Evolutionary conservation across 352 stramenopile genomes (phyloP).

Genomic region (Peronospora farinosa): DNA sequence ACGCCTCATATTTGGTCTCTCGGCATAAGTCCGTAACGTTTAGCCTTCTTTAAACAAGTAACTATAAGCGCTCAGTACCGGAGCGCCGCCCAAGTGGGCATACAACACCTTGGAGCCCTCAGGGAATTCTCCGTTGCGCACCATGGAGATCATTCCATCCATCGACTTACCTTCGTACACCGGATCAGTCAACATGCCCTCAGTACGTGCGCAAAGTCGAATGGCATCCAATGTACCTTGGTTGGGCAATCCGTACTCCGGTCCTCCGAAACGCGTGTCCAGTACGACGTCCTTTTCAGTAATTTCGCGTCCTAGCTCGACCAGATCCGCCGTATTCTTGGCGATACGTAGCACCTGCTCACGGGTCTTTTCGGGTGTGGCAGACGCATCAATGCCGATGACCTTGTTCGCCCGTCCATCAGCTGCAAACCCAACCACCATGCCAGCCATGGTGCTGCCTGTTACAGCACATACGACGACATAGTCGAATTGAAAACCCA

Average conservation of each 20-base stretch:
- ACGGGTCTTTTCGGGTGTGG: slow-evolving; percentile 31
- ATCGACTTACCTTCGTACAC: slow-evolving; percentile 39
- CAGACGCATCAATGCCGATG: slow-evolving; percentile 34
- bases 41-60: slow-evolving; percentile 33
- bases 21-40: background rate
- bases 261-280: slow-evolving; percentile 28
- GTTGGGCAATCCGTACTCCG: slow-evolving; percentile 33
- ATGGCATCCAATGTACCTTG: slow-evolving; percentile 32
- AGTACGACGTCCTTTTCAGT: slow-evolving; percentile 29
- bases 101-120: slow-evolving; percentile 33
- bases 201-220: slow-evolving; percentile 28
- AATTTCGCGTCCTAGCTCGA: slow-evolving; percentile 29
- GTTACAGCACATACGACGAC: slow-evolving; percentile 33
- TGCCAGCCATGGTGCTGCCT: slow-evolving; percentile 35
- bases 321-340: slow-evolving; percentile 29
- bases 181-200: slow-evolving; percentile 32
- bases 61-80: slow-evolving; percentile 33
- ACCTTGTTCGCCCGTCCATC: slow-evolving; percentile 33
- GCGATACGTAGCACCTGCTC: slow-evolving; percentile 31
- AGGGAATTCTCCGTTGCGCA: slow-evolving; percentile 32
- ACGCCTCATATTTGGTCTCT: background rate
- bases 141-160: slow-evolving; percentile 35
- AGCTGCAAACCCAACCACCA: slow-evolving; percentile 32
- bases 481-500: slow-evolving; percentile 36
- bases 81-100: slow-evolving; percentile 26